Conservation (phyloP, 1,284 basidiomycete genomes). For the Golubevia sp. region DNA sequence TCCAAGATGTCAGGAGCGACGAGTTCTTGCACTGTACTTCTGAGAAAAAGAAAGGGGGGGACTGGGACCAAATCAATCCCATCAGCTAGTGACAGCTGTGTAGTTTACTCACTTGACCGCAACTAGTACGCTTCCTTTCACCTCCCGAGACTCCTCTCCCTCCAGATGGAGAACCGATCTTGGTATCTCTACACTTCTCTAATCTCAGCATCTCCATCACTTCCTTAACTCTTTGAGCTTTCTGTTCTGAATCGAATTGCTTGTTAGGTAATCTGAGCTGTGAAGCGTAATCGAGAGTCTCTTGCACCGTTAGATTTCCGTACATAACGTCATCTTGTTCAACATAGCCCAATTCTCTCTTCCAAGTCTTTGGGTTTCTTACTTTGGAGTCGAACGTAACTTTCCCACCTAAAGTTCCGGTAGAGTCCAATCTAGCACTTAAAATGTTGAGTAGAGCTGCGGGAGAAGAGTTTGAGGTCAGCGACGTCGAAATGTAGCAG, state of each 20-base stretch:
- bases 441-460: conserved; percentile 10
- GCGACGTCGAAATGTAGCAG: too few relatives aligned
- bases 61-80: too few relatives aligned
- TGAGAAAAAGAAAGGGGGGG: too few relatives aligned
- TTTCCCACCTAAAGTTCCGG: conserved; percentile 24
- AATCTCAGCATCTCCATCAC: conserved; percentile 34
- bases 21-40: too few relatives aligned
- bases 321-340: conserved; percentile 14
- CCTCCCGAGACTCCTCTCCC: conserved; percentile 38
- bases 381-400: conserved; percentile 24
- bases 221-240: conserved; percentile 29
- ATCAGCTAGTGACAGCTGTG: too few relatives aligned
- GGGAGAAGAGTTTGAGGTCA: too few relatives aligned
- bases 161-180: conserved; percentile 18
- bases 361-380: conserved; percentile 34
- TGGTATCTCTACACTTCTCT: conserved; percentile 27
- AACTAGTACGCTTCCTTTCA: conserved; percentile 22
- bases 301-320: conserved; percentile 9
- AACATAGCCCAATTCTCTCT: conserved; percentile 15
- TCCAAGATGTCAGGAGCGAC: too few relatives aligned
- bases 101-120: conserved; percentile 8
- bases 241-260: conserved; percentile 21
- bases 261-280: conserved; percentile 12
- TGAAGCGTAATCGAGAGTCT: conserved; percentile 14
- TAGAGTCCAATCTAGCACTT: conserved; percentile 16